phyloP scores from a whole-genome alignment of 1,139 yeast genomes.

The Saccharomyces pastorianus region DNA sequence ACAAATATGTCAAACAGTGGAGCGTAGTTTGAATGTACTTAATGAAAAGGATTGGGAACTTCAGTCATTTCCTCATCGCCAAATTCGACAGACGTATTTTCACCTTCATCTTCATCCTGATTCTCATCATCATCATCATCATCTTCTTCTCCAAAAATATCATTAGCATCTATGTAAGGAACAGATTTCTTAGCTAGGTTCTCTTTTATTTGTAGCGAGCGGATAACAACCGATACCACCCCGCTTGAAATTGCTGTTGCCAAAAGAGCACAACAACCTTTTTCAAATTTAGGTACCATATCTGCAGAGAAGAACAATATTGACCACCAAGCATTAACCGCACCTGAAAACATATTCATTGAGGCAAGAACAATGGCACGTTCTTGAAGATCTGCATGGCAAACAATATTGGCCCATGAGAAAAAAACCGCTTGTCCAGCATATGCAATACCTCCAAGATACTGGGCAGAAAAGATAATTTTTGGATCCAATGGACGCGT shows the following conservation, averaged over 20 bases:
- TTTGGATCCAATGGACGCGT: slow-evolving; percentile 33
- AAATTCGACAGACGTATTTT: slow-evolving; percentile 2
- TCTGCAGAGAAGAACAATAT: slow-evolving; percentile 44
- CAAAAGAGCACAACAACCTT: slow-evolving; percentile 51
- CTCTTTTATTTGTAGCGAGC: slow-evolving; percentile 37
- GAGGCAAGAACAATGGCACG: slow-evolving; percentile 52
- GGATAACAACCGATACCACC: slow-evolving; percentile 31
- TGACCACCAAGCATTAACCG: slow-evolving; percentile 60
- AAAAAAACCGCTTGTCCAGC: slow-evolving; percentile 54
- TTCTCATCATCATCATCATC: slow-evolving; percentile 13
- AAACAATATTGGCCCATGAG: slow-evolving; percentile 53
- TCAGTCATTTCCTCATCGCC: not conserved
- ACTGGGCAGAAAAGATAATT: slow-evolving; percentile 47
- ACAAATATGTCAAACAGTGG: too few species aligned
- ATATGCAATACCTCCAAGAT: slow-evolving; percentile 44
- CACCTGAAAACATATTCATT: slow-evolving; percentile 57
- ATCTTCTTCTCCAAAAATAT: slow-evolving; percentile 14
- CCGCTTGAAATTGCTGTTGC: slow-evolving; percentile 40
- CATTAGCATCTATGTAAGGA: slow-evolving; percentile 25
- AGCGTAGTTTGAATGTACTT: not conserved
- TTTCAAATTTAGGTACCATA: slow-evolving; percentile 42
- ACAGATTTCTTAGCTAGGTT: slow-evolving; percentile 17
- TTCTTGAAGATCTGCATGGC: slow-evolving; percentile 47
- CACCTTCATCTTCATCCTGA: slow-evolving; percentile 10
- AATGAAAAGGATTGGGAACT: not conserved